Percentiles rank a stretch among this genome's conserved stretches.
These are phyloP conservation scores for Trichophyton mentagrophytes DNA, from an alignment of 2,329 filamentous ascomycete genomes.

Conservation along the genomic window DNA sequence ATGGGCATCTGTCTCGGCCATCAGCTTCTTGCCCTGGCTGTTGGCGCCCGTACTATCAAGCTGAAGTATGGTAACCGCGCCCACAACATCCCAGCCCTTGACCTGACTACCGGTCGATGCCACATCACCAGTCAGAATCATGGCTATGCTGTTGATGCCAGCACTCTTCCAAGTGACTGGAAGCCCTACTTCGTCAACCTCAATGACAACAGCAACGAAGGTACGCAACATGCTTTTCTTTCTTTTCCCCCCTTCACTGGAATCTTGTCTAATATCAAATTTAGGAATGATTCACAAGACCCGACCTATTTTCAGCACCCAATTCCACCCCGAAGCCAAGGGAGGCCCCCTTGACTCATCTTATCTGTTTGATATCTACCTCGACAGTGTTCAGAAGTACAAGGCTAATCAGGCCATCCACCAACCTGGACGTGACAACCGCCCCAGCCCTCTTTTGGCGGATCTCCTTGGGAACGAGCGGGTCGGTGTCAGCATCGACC, in stretches of 20 bases:
- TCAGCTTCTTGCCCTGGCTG: conserved; percentile 82
- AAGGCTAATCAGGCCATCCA: conserved; percentile 68
- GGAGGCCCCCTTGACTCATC: conserved; percentile 91
- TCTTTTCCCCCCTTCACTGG: background rate
- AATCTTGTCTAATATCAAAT: conserved; percentile 3
- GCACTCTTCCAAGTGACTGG: conserved; percentile 72
- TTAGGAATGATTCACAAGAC: conserved; percentile 80
- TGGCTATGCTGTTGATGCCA: conserved; percentile 84
- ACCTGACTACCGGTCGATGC: conserved; percentile 90
- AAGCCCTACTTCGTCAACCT: conserved; percentile 98
- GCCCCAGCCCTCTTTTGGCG: conserved; percentile 73
- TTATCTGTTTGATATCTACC: conserved; percentile 93
- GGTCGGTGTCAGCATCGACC: conserved; percentile 67
- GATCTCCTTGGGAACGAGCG: conserved; percentile 89
- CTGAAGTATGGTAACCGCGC: conserved; percentile 98
- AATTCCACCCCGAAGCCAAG: conserved; percentile 98
- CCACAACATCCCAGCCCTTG: conserved; percentile 93
- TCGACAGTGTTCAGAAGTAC: conserved; percentile 78
- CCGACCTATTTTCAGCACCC: conserved; percentile 92
- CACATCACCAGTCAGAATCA: conserved; percentile 99
- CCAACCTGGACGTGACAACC: conserved; percentile 63
- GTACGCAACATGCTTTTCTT: conserved; percentile 24
- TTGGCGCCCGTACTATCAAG: conserved; percentile 84
- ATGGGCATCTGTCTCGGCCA: conserved; percentile 98
- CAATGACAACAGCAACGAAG: conserved; percentile 95